These are phyloP conservation scores for Hypsizygus marmoreus DNA, from an alignment of 768 basidiomycete genomes.

Conservation along the genomic window DNA sequence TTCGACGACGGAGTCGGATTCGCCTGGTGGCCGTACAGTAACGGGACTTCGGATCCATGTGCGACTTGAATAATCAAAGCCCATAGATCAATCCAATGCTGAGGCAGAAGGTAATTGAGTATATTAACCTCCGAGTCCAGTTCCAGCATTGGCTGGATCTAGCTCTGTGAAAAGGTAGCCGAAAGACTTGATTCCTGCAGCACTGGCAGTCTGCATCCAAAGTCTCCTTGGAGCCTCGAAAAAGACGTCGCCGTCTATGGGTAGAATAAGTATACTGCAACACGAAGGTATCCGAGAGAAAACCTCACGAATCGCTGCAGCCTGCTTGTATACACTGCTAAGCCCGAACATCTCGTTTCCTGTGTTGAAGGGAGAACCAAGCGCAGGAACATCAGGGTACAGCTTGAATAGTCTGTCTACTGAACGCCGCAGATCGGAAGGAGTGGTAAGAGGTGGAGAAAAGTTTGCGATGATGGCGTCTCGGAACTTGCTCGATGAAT, in stretches of 20 bases:
- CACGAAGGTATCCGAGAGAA: neutral
- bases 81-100: neutral
- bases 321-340: slow-evolving; percentile 38
- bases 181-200: slow-evolving; percentile 30
- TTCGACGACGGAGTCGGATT: slow-evolving; percentile 17
- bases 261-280: neutral
- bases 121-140: slow-evolving; percentile 3
- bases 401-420: slow-evolving; percentile 30
- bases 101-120: neutral
- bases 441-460: slow-evolving; percentile 26
- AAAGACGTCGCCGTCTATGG: slow-evolving; percentile 31
- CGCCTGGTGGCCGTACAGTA: slow-evolving; percentile 28
- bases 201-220: slow-evolving; percentile 35
- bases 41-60: slow-evolving; percentile 32
- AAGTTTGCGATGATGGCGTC: slow-evolving; percentile 21
- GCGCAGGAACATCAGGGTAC: slow-evolving; percentile 43
- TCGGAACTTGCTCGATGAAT: slow-evolving; percentile 25
- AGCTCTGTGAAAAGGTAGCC: slow-evolving; percentile 43
- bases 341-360: slow-evolving; percentile 47
- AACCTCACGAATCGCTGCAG: slow-evolving; percentile 29
- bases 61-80: slow-evolving; percentile 24
- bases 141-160: slow-evolving; percentile 8
- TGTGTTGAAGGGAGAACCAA: slow-evolving; percentile 47
- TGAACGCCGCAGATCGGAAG: slow-evolving; percentile 13
- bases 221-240: slow-evolving; percentile 36